phyloP scores from a whole-genome alignment of 192 early-diverging fungal species.

The Umbelopsis sp. region DNA sequence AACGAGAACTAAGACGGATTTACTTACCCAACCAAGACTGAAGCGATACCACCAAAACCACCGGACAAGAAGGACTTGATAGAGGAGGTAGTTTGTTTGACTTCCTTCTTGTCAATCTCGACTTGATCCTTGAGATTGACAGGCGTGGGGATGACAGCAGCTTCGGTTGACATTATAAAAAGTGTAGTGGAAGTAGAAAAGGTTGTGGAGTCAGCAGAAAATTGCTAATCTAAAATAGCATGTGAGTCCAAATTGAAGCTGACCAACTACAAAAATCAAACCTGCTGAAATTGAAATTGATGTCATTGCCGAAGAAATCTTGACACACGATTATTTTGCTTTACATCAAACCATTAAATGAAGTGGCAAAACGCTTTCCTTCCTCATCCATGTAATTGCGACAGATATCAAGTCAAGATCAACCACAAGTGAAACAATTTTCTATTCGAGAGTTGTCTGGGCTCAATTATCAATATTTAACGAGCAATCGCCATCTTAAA shows the following conservation, averaged over 20 bases:
- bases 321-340: no score
- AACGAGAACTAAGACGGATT: neutral
- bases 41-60: slow-evolving; percentile 87
- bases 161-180: slow-evolving; percentile 9
- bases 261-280: neutral
- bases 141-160: neutral
- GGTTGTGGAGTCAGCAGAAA: slow-evolving; percentile 1
- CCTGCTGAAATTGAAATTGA: neutral
- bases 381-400: no score
- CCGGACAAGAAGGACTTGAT: slow-evolving; percentile 92
- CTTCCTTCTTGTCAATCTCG: slow-evolving; percentile 10
- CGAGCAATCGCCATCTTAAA: no score
- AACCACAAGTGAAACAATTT: no score
- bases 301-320: no score
- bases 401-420: no score
- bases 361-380: no score
- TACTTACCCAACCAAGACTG: slow-evolving; percentile 72
- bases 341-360: no score
- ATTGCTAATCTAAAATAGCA: neutral
- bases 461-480: no score
- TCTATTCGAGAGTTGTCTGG: no score
- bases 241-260: neutral
- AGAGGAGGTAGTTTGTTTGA: slow-evolving; percentile 43
- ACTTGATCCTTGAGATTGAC: slow-evolving; percentile 6
- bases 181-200: neutral